A percentile compares a stretch with the other conserved stretches of the same genome.
These are phyloP conservation scores for Mycena latifolia DNA, from an alignment of 768 basidiomycete species.

Conservation along the genomic window DNA sequence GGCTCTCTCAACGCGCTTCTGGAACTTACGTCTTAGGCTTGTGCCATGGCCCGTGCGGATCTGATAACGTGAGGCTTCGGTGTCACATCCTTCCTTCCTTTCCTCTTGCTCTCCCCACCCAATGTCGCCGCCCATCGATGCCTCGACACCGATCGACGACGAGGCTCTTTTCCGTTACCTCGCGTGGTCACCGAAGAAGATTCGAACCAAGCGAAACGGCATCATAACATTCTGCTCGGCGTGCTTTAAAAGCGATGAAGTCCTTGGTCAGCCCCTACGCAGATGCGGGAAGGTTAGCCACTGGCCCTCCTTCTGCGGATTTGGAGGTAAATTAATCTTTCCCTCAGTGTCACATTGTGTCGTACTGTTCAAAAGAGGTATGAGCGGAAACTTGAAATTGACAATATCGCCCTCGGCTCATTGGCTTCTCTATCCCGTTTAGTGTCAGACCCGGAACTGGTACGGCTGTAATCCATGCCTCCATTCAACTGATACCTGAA, in stretches of 20 bases:
- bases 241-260: too few species aligned
- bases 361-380: constrained; percentile 20
- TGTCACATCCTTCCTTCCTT: constrained; percentile 9
- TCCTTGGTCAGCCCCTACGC: too few species aligned
- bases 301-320: too few species aligned
- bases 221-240: too few species aligned
- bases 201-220: constrained; percentile 2
- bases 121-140: background rate
- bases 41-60: constrained; percentile 9
- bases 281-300: too few species aligned
- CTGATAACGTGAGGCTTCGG: constrained; percentile 3
- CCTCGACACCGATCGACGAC: background rate
- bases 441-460: constrained; percentile 15
- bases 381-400: constrained; percentile 10
- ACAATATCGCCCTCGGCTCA: constrained; percentile 1
- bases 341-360: constrained; percentile 5
- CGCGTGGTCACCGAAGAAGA: constrained; percentile 12
- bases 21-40: constrained; percentile 7
- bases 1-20: background rate
- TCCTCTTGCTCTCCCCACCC: constrained; percentile 8
- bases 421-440: constrained; percentile 3
- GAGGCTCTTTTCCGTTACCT: constrained; percentile 6
- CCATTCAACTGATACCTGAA: constrained; percentile 13
- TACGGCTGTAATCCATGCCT: constrained; percentile 10
- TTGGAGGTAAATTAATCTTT: background rate